Base-by-base conservation (phyloP, 495 filamentous ascomycete genomes). In the Staphylotrichum longicolle region DNA sequence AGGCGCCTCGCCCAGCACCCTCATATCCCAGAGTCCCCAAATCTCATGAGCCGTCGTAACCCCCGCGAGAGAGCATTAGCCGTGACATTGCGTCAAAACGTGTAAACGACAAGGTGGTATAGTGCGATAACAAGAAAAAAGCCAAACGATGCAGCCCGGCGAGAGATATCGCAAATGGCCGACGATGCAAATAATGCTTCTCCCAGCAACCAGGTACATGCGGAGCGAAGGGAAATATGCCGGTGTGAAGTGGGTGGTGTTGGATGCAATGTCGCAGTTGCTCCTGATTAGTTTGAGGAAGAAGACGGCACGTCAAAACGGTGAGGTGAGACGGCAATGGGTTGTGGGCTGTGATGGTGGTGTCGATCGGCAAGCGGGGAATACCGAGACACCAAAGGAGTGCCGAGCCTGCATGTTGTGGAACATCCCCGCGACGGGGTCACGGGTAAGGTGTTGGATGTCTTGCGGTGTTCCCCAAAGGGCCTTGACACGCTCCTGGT, bases 81-180 rank as follows among this genome's bases (percentile, higher is more conserved):
- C 48, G n/a, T 37, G 50, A 53, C 34, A 53, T 42, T 15, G 39
- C 41, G 52, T 42, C 52, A 39, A 39, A 10, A 39, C 5, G 10
- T 6, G 37, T 39, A 39, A 39, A 39, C 5, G 50, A 32, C 63
- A 62, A 59, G 53, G 39, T 62, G 64, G 64, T 66, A 66, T 66
- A 57, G 59, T 63, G 61, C 61, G 54, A 34, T 44, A 58, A 35
- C 46, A 35, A 5, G 33, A 50, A 15, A 56, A 41, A 45, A 8
- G 5, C n/a, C 10, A n/a, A 27, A 12, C 9, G 47, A 32, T 12
- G 47, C 9, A 5, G 10, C 6, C 20, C 6, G 12, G 12, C 1
- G 10, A 12, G 47, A 32, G 20, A 33, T 7, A 10, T 1, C 15
- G n/a, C 45, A 7, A 3, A 2, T 40, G 8, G 20, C 4, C 4